Percentiles rank a stretch among this genome's conserved stretches.
phyloP scores from a whole-genome alignment of 75 land plant species.

The Sequoia sempervirens region DNA sequence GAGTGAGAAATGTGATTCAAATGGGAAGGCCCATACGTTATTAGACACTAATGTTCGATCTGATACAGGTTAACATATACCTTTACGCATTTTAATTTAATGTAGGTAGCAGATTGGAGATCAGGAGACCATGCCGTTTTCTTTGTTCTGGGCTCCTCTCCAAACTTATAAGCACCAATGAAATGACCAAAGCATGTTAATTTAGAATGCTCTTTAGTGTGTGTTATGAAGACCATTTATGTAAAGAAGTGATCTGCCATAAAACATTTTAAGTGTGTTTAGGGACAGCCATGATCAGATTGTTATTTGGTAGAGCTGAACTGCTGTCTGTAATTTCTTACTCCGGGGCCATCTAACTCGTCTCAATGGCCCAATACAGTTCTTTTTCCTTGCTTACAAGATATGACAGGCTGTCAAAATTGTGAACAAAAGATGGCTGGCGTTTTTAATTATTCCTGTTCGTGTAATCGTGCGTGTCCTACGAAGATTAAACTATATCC shows the following conservation, averaged over 20 bases:
- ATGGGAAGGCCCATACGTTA: slow-evolving; percentile 14
- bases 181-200: slow-evolving; percentile 5
- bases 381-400: slow-evolving; percentile 2
- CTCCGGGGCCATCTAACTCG: background rate
- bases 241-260: slow-evolving; percentile 5
- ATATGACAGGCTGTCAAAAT: slow-evolving; percentile 5
- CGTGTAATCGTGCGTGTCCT: background rate
- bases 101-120: slow-evolving; percentile 9
- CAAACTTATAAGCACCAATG: slow-evolving; percentile 2
- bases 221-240: slow-evolving; percentile 5
- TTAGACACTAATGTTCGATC: slow-evolving; percentile 8
- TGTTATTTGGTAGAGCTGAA: slow-evolving; percentile 7
- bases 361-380: slow-evolving; percentile 10
- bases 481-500: background rate
- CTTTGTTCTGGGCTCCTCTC: slow-evolving; percentile 5
- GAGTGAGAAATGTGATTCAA: slow-evolving; percentile 7
- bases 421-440: slow-evolving; percentile 5
- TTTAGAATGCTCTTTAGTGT: background rate
- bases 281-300: background rate
- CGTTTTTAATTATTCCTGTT: background rate
- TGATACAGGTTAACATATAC: slow-evolving; percentile 7
- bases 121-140: slow-evolving; percentile 3
- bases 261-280: slow-evolving; percentile 6
- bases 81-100: background rate
- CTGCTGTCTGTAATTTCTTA: slow-evolving; percentile 11